Conservation (phyloP, 352 stramenopile genomes). For the Globisporangium lucens region DNA sequence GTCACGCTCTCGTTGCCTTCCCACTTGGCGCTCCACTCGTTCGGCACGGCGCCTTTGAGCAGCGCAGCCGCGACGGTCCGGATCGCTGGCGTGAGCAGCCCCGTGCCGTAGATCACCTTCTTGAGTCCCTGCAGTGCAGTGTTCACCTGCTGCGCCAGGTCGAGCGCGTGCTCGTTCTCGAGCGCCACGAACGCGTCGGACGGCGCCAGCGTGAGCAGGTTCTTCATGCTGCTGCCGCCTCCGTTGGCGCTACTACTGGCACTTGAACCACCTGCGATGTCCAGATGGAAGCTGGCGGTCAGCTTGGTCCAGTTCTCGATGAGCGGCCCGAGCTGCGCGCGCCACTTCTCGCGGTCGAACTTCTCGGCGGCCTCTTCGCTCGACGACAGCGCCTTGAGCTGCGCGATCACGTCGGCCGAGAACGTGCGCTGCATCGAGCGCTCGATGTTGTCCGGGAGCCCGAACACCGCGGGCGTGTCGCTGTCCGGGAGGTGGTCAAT, state of each 20-base stretch:
- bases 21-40: constrained; percentile 81
- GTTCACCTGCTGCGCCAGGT: constrained; percentile 75
- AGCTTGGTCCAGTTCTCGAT: constrained; percentile 89
- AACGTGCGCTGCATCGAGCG: constrained; percentile 89
- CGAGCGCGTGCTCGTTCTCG: constrained; percentile 83
- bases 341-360: constrained; percentile 93
- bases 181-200: constrained; percentile 89
- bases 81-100: constrained; percentile 87
- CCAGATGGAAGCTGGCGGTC: constrained; percentile 55
- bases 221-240: constrained; percentile 19
- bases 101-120: constrained; percentile 90
- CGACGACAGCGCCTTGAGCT: constrained; percentile 83
- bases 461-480: constrained; percentile 85
- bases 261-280: constrained; percentile 7
- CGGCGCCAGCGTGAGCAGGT: constrained; percentile 57
- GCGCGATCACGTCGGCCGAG: constrained; percentile 78
- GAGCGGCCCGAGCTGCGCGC: constrained; percentile 83
- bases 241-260: too few species aligned
- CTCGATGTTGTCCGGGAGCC: constrained; percentile 94
- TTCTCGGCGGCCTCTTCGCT: constrained; percentile 50
- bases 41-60: constrained; percentile 66
- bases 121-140: constrained; percentile 68
- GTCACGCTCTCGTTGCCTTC: constrained; percentile 70
- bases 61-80: constrained; percentile 76
- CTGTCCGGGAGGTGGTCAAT: constrained; percentile 73